Evolutionary conservation across 768 basidiomycete species (phyloP), one percentile per base, ranked within the genome.

Genomic region (Naganishia kalamii): DNA sequence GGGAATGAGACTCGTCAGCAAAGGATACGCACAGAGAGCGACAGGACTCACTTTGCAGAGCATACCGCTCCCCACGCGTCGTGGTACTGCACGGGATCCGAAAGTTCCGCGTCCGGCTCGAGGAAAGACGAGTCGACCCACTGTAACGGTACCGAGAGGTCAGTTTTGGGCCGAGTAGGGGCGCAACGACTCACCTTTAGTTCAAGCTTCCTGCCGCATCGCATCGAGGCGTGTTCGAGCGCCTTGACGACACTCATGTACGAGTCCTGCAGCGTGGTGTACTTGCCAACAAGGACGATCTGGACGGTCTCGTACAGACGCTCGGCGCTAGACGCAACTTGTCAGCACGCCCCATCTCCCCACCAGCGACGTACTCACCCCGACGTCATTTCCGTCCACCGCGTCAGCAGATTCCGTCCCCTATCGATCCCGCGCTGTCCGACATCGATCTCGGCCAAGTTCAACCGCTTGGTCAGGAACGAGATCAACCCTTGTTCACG

Each of bases 161-260:
- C 13, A 19, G 3, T 10, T 0, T 15, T 40, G 66, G 48, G 72
- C 70, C 68, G 10, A 32, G 2, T 33, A n/a, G n/a, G n/a, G n/a
- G 25, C 3, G 15, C 13, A 47, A 12, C 35, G 69, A 89, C 93
- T 70, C 90, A 84, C 51, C 51, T 52, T 52, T 43, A 98, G 82
- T 59, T 81, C 82, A 41, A 99, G 84, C 74, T 89, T 92, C 63
- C 90, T 81, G 63, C 86, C 88, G 62, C 94, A 89, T 46, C 91
- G 85, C 81, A 98, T 91, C 0, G 93, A 90, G 5, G 93, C 92
- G 78, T 99, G 94, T 79, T 99, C 94, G 37, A 99, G 82, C 23
- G 96, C 86, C 82, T 99, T 99, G 73, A 86, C 87, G 63, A 99
- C 94, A 30, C 89, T 92, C 90, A 97, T 98, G 77, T 99, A 99